Conservation (phyloP, 345 rosid species). For the Aethionema arabicum region DNA sequence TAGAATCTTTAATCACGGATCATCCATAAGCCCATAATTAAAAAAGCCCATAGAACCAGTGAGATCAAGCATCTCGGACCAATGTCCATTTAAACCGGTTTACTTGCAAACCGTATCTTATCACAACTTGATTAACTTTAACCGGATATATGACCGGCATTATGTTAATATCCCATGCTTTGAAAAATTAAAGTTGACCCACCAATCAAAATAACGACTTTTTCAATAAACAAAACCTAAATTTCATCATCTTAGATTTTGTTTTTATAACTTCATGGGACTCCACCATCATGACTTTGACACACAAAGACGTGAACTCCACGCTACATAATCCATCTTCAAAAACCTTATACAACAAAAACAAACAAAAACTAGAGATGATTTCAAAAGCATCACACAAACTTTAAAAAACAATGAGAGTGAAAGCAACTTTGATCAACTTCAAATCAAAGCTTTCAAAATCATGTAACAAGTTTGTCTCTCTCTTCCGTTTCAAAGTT, state of each 20-base stretch:
- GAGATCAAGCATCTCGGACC: too few species aligned
- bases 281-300: conserved; percentile 34
- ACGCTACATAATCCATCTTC: too few species aligned
- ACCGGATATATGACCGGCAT: conserved; percentile 12
- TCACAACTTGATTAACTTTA: background rate
- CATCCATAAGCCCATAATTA: too few species aligned
- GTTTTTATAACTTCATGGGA: conserved; percentile 34
- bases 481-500: conserved; percentile 49
- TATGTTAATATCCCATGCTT: conserved; percentile 8
- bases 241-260: conserved; percentile 22
- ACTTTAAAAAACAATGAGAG: conserved; percentile 39
- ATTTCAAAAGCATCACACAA: conserved; percentile 27
- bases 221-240: conserved; percentile 1
- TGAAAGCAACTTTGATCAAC: conserved; percentile 55
- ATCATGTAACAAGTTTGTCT: conserved; percentile 47
- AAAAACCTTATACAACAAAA: conserved; percentile 21
- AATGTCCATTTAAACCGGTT: too few species aligned
- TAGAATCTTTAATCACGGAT: too few species aligned
- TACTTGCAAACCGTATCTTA: too few species aligned
- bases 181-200: conserved; percentile 2
- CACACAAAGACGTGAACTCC: conserved; percentile 35
- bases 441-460: conserved; percentile 58
- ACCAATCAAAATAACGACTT: conserved; percentile 16
- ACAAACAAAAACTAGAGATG: conserved; percentile 25
- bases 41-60: too few species aligned